Percentiles rank a stretch among this genome's conserved stretches.
Conservation (phyloP, 768 basidiomycete genomes). For the Phlebiopsis gigantea region DNA sequence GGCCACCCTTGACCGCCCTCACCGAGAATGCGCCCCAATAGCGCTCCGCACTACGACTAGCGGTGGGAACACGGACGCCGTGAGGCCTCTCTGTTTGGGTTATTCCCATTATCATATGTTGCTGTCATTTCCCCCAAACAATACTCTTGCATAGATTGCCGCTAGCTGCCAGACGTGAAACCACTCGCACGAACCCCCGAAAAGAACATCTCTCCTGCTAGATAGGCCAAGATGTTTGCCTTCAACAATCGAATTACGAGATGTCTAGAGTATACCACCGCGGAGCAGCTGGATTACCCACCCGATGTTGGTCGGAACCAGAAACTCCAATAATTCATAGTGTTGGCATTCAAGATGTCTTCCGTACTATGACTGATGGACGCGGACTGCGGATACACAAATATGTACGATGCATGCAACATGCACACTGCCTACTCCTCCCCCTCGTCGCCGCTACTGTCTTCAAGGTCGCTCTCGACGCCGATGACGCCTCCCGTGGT, state of each 20-base stretch:
- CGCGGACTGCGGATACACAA: neutral
- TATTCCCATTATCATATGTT: neutral
- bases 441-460: constrained; percentile 46
- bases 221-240: neutral
- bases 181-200: no score
- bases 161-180: no score
- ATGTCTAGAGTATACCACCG: neutral
- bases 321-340: neutral
- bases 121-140: neutral
- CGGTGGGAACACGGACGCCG: neutral
- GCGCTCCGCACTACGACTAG: neutral
- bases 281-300: neutral
- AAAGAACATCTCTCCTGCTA: no score
- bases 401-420: neutral
- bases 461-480: constrained; percentile 66
- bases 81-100: neutral
- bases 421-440: constrained; percentile 12
- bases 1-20: constrained; percentile 1
- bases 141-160: no score
- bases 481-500: constrained; percentile 64
- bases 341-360: neutral
- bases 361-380: neutral
- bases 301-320: no score
- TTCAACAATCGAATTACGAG: neutral
- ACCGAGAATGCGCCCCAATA: neutral